phyloP scores from a whole-genome alignment of 352 stramenopile genomes.

The Ophiocytium majus region DNA sequence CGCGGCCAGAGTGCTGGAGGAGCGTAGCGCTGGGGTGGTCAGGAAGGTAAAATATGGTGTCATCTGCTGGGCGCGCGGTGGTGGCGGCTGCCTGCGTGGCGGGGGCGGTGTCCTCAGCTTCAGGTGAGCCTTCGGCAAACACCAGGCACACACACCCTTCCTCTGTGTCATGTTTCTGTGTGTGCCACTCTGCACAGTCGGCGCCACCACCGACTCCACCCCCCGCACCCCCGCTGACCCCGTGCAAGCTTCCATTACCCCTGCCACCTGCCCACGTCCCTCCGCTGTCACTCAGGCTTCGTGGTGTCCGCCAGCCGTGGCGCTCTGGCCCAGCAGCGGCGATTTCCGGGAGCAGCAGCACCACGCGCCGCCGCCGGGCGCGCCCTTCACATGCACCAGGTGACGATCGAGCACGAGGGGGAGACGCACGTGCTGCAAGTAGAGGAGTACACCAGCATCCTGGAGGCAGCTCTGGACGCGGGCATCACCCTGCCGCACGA shows the following conservation, averaged over 20 bases:
- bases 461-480: slow-evolving; percentile 61
- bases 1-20: too few relatives aligned
- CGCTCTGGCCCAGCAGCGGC: not conserved
- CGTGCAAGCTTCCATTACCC: not conserved
- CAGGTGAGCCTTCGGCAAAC: not conserved
- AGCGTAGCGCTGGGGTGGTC: too few relatives aligned
- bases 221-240: too few relatives aligned
- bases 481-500: slow-evolving; percentile 60
- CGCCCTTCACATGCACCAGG: slow-evolving; percentile 40
- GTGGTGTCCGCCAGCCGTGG: not conserved
- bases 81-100: not conserved
- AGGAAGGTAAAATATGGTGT: too few relatives aligned
- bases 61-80: too few relatives aligned
- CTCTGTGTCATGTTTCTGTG: not conserved
- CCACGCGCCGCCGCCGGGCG: too few relatives aligned
- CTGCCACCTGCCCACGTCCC: too few relatives aligned
- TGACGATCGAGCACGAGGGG: slow-evolving; percentile 55
- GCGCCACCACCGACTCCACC: too few relatives aligned
- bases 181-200: too few relatives aligned
- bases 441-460: slow-evolving; percentile 49
- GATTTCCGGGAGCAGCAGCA: too few relatives aligned
- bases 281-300: not conserved
- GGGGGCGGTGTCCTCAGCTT: not conserved
- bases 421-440: slow-evolving; percentile 48
- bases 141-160: too few relatives aligned